These are phyloP conservation scores for Porodaedalea pini DNA, from an alignment of 1,284 basidiomycete species.

Conservation along the genomic window DNA sequence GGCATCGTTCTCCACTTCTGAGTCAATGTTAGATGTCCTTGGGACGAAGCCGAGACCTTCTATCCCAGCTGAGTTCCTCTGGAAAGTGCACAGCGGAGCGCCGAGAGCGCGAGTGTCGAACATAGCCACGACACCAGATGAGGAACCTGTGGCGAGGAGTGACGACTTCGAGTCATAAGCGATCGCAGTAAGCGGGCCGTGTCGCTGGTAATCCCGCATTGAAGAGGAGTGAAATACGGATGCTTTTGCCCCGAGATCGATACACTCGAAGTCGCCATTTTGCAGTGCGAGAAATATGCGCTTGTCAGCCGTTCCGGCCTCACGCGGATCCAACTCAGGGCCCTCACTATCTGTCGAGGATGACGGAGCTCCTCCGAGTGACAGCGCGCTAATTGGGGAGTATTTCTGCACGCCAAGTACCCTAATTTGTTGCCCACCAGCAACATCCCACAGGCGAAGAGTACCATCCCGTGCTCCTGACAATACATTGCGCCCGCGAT, in stretches of 20 bases:
- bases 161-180: slow-evolving; percentile 39
- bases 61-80: slow-evolving; percentile 47
- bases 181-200: slow-evolving; percentile 50
- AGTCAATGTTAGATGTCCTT: slow-evolving; percentile 23
- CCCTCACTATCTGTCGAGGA: background rate
- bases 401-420: slow-evolving; percentile 33
- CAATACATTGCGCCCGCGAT: slow-evolving; percentile 61
- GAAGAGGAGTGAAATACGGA: slow-evolving; percentile 39
- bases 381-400: slow-evolving; percentile 44
- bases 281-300: slow-evolving; percentile 54
- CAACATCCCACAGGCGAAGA: slow-evolving; percentile 74
- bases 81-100: slow-evolving; percentile 43
- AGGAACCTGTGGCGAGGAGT: slow-evolving; percentile 61
- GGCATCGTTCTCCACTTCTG: background rate
- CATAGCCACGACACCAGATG: slow-evolving; percentile 54
- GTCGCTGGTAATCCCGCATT: slow-evolving; percentile 22
- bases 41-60: slow-evolving; percentile 25
- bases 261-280: slow-evolving; percentile 51
- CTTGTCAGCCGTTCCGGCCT: slow-evolving; percentile 48
- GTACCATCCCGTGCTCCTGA: slow-evolving; percentile 65
- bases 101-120: slow-evolving; percentile 49
- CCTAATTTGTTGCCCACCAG: slow-evolving; percentile 46
- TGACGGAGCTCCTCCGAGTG: slow-evolving; percentile 36
- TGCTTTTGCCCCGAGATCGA: slow-evolving; percentile 53
- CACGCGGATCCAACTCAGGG: slow-evolving; percentile 35